Evolutionary conservation across 139 green algal species (phyloP).

Genomic region (Chlamydomonas urium): DNA sequence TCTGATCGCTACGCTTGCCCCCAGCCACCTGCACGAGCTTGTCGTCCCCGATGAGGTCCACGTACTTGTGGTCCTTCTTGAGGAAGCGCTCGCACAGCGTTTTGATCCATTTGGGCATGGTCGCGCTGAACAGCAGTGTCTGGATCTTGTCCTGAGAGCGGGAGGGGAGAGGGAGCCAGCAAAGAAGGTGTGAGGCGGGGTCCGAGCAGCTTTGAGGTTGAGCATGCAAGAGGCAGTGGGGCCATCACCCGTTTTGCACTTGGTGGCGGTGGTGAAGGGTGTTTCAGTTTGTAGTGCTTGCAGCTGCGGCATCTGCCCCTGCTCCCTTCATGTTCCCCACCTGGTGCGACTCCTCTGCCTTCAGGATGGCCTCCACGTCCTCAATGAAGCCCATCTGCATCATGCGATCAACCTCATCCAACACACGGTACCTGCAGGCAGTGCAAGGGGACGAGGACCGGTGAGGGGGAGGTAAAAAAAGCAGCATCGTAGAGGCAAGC

Average conservation of each 20-base stretch:
- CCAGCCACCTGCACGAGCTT: constrained; percentile 75
- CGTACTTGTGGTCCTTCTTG: constrained; percentile 53
- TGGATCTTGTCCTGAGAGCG: constrained; percentile 62
- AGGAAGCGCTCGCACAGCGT: constrained; percentile 86
- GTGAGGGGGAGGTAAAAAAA: constrained; percentile 6
- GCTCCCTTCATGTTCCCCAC: constrained; percentile 9
- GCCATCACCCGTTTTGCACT: too few species aligned
- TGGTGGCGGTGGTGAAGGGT: too few species aligned
- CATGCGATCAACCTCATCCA: constrained; percentile 99
- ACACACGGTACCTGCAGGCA: constrained; percentile 69
- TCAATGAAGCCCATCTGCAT: constrained; percentile 99
- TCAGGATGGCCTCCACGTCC: constrained; percentile 96
- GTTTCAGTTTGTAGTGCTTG: too few species aligned
- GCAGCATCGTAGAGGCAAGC: neutral
- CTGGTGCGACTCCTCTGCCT: constrained; percentile 36
- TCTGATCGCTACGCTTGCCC: neutral
- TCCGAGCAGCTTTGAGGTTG: too few species aligned
- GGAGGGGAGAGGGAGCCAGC: neutral
- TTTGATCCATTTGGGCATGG: constrained; percentile 92
- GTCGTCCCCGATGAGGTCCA: constrained; percentile 90
- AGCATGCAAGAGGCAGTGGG: too few species aligned
- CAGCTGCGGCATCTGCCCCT: neutral
- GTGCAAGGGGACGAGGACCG: neutral
- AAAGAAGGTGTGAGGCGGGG: too few species aligned
- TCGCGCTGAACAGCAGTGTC: constrained; percentile 97